Evolutionary conservation across 352 stramenopile species (phyloP).

Genomic region (Blastocystis sp.): DNA sequence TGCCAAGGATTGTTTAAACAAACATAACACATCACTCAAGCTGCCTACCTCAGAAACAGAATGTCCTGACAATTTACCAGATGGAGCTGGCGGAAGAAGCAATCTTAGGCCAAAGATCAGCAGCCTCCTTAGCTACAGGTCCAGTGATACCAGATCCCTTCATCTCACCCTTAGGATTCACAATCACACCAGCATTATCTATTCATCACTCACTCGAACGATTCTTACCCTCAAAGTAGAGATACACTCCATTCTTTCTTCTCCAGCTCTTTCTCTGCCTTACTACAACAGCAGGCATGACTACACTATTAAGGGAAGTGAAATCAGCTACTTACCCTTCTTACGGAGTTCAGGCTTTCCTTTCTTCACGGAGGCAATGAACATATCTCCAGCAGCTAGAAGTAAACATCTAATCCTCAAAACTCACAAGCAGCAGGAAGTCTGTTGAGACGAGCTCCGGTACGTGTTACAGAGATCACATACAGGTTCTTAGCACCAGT

Average conservation of each 20-base stretch:
- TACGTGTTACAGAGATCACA: conserved; percentile 98
- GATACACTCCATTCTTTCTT: conserved; percentile 98
- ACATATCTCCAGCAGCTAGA: conserved; percentile 92
- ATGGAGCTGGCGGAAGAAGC: conserved; percentile 98
- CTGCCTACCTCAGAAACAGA: conserved; percentile 12
- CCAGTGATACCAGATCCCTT: conserved; percentile 99
- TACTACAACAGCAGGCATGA: conserved; percentile 98
- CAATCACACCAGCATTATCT: conserved; percentile 98
- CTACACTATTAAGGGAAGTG: conserved; percentile 67
- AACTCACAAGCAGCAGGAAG: conserved; percentile 87
- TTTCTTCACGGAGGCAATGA: conserved; percentile 99
- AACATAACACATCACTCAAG: conserved; percentile 66
- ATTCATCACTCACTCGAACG: not conserved
- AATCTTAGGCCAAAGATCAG: conserved; percentile 99
- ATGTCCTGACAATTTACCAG: conserved; percentile 81
- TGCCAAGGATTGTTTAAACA: conserved; percentile 13
- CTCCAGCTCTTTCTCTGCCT: conserved; percentile 98
- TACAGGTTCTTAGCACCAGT: conserved; percentile 99
- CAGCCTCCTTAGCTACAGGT: conserved; percentile 99
- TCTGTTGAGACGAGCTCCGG: conserved; percentile 97
- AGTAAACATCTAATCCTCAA: not conserved
- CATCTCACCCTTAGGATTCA: conserved; percentile 99
- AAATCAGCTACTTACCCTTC: conserved; percentile 77
- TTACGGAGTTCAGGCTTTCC: conserved; percentile 99
- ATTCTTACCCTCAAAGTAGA: conserved; percentile 93